Base-by-base conservation (phyloP, 805 yeast genomes). In the Kurtzmaniella fragi region DNA sequence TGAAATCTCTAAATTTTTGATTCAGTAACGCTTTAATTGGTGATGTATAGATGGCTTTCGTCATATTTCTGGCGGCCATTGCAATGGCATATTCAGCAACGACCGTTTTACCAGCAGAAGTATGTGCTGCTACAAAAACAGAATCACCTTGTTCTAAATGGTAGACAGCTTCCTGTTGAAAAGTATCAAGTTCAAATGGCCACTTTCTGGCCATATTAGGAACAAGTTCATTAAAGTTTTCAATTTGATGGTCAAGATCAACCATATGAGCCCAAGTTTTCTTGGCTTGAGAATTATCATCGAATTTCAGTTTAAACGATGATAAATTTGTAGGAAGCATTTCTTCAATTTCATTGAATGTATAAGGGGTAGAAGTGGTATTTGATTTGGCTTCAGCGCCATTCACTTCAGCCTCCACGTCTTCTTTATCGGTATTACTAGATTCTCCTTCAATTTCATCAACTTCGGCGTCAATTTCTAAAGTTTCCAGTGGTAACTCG, bases 71-170 rank as follows among this genome's bases (percentile, higher is more conserved):
- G 44, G 82, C 77, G 1, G 98, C 95, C 95, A 91, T 83, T 3
- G 98, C 96, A 59, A 91, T 93, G 3, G 98, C 98, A 57, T 91
- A 91, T 57, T 91, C 99, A 0, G 99, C 99, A 17, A 93, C 96
- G 3, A 91, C 99, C 0, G 99, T 91, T 56, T 91, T 91, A 63
- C 99, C 99, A 0, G 99, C 99, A 3, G 98, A 91, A 0, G 99
- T 91, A 60, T 91, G 99, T 0, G 99, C 99, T 3, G 98, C 98
- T 2, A 93, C 96, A 62, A 93, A 93, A 3, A 93, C 99, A 6
- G 98, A 91, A 55, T 93, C 99, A 29, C 98, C 98, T 60, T 89
- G 96, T 55, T 93, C 99, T 44, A 93, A 69, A 61, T 90, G 98
- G 55, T 85, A 93, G 0, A 93, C 84, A 0, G 99, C 99, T 62